Percentiles rank a stretch among this genome's conserved stretches.
These are phyloP conservation scores for Leucoagaricus sp. DNA, from an alignment of 1,284 basidiomycete species.

Conservation along the genomic window DNA sequence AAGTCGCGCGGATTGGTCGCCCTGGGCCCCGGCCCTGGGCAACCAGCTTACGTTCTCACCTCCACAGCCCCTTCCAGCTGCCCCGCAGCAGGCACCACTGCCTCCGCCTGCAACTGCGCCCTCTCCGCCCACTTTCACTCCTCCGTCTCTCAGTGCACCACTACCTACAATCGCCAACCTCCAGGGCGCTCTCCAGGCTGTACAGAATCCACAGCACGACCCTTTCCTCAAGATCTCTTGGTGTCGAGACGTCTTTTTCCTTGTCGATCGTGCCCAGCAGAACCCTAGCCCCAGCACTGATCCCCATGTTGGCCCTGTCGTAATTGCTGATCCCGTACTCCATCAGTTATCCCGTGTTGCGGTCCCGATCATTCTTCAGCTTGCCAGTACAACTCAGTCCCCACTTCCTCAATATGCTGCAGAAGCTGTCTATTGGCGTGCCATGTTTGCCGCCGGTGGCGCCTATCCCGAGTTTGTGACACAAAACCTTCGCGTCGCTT, in stretches of 20 bases:
- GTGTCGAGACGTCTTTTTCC: slow-evolving; percentile 78
- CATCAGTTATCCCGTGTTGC: slow-evolving; percentile 66
- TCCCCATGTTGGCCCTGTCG: slow-evolving; percentile 49
- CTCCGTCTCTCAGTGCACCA: slow-evolving; percentile 61
- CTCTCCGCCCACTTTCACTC: slow-evolving; percentile 27
- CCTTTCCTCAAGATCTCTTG: slow-evolving; percentile 67
- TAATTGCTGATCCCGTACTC: slow-evolving; percentile 65
- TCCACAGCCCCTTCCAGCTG: slow-evolving; percentile 16
- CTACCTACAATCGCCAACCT: slow-evolving; percentile 63
- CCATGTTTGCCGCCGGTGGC: slow-evolving; percentile 71
- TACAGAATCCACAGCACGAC: slow-evolving; percentile 55
- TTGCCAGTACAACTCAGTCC: slow-evolving; percentile 35
- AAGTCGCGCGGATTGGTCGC: slow-evolving; percentile 29
- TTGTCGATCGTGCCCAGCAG: slow-evolving; percentile 65
- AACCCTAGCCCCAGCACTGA: slow-evolving; percentile 40
- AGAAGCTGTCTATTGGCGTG: slow-evolving; percentile 78
- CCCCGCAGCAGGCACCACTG: slow-evolving; percentile 14
- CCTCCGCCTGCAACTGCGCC: slow-evolving; percentile 20
- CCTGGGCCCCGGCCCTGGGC: slow-evolving; percentile 17
- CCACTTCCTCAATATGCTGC: slow-evolving; percentile 51
- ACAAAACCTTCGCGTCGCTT: slow-evolving; percentile 78
- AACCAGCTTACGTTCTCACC: slow-evolving; percentile 25
- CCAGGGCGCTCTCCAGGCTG: slow-evolving; percentile 41
- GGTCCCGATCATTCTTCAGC: slow-evolving; percentile 58
- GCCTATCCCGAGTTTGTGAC: slow-evolving; percentile 60